Conservation (phyloP, 345 rosid genomes). For the Eucalyptus coolabah region DNA sequence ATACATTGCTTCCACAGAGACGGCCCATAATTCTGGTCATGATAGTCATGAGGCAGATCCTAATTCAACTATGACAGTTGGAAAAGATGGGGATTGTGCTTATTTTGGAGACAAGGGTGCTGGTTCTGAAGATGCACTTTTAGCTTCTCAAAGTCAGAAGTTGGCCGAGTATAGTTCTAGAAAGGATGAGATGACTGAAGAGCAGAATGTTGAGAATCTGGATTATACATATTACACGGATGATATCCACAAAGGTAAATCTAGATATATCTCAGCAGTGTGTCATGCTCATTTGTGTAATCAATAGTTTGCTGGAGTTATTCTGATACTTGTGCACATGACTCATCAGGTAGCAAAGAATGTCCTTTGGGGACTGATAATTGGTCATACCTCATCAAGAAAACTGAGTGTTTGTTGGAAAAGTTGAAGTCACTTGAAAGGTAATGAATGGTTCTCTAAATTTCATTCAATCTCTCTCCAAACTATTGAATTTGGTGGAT, state of each 20-base stretch:
- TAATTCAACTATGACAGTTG: slow-evolving; percentile 6
- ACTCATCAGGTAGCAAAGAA: slow-evolving; percentile 9
- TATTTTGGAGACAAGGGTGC: not conserved
- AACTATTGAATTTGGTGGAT: not conserved
- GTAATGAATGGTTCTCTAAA: slow-evolving; percentile 22
- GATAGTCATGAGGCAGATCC: slow-evolving; percentile 4
- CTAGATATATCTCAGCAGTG: not conserved
- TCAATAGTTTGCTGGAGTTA: not conserved
- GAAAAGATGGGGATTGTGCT: not conserved
- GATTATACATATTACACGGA: not conserved
- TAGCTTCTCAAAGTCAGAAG: not conserved
- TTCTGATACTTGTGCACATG: not conserved
- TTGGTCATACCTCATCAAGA: slow-evolving; percentile 35
- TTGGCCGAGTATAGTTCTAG: not conserved
- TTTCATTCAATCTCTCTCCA: not conserved
- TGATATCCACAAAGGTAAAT: not conserved
- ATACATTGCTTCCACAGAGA: slow-evolving; percentile 7
- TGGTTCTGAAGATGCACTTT: not conserved
- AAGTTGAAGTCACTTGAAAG: slow-evolving; percentile 61
- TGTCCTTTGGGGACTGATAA: slow-evolving; percentile 16
- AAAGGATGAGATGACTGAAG: not conserved
- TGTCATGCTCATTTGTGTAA: not conserved
- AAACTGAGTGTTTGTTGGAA: slow-evolving; percentile 52
- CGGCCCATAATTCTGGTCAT: slow-evolving; percentile 8
- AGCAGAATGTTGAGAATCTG: not conserved